Evolutionary conservation across 108 stramenopile genomes (phyloP), one percentile per base, ranked within the genome.

Genomic region (Discostella stelligeroides): DNA sequence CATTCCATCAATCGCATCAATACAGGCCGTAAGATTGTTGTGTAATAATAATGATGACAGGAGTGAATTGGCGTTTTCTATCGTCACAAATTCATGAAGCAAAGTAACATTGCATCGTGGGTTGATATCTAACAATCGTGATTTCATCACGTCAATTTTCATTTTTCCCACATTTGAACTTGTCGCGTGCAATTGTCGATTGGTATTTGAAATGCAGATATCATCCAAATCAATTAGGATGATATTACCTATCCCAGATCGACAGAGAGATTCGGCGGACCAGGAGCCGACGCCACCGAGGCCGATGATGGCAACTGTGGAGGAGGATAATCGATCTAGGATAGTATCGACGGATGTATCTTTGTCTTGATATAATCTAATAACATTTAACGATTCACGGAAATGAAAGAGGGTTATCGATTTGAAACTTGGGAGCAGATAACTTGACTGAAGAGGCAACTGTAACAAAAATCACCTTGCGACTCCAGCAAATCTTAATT

Each of bases 241-340:
- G 4, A 94, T 28, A 45, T 82, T 77, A 15, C 90, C 93, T 8
- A 94, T 71, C n/a, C 93, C 93, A 69, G 84, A 85, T 9, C 93
- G 87, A 41, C 79, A 85, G 11, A 94, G 59, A 14, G 93, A 90
- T 72, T 94, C 93, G 6, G 93, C 90, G 15, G 87, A 85, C 90
- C 90, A 94, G 10, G 86, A 88, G 29, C 93, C 93, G 13, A 94
- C 93, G 21, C 93, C 93, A 3, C 93, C 93, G 7, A 94, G 39
- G 8, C 93, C 93, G 37, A 94, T 65, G 7, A 94, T 75, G 4
- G 84, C 79, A 7, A 91, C 88, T 46, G 86, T 89, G 17, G 89
- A 66, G 45, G 54, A 38, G 23, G 56, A 27, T 50, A 92, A 68
- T 10, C 82, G 82, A 10, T 89, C 73, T 40, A 83, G 49, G 20